Base-by-base conservation (phyloP, 1,284 basidiomycete species). In the Porphyrellus sp. region DNA sequence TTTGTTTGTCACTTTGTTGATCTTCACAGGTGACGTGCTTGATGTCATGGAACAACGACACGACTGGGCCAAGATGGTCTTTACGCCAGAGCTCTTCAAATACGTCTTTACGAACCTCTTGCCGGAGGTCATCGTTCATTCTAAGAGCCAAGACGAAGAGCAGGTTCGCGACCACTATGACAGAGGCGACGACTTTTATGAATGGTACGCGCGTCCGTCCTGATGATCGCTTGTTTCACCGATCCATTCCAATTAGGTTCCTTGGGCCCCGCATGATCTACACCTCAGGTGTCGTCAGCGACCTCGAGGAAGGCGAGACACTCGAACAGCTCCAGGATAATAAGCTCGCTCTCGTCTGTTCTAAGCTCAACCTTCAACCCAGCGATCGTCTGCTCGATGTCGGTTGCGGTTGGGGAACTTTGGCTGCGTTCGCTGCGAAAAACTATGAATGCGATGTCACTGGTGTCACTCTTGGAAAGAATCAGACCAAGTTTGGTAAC, bases 261-360 rank as follows among this genome's bases (percentile, higher is more conserved):
- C 81, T 97, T 48, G 93, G 93, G 11, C 91, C 92, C 5, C 89
- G 93, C 58, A 97, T 97, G 93, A 85, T 99, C 67, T 99, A 99
- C 74, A 99, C 96, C 8, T 93, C 90, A 16, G 96, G 96, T 59
- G 80, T 99, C 54, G 83, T 98, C 57, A 77, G 79, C 27, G 86
- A 91, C 70, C 75, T 90, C 50, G 82, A 83, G 61, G 74, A 78
- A 38, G 79, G 88, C 62, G 91, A 98, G 73, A 87, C 92, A 15
- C 83, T 99, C 51, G 97, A 99, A 70, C 82, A 96, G 66, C 83
- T 99, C 34, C 97, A 99, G 77, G 96, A 99, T 74, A 99, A 99
- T 82, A 99, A 99, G 73, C 85, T 98, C 57, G 86, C 87, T 34
- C 75, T 97, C 56, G 95, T 99, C 33, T 98, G 96, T 77, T 89